Conservation (phyloP, 768 basidiomycete genomes). For the Dictyophora rubrovolvata region DNA sequence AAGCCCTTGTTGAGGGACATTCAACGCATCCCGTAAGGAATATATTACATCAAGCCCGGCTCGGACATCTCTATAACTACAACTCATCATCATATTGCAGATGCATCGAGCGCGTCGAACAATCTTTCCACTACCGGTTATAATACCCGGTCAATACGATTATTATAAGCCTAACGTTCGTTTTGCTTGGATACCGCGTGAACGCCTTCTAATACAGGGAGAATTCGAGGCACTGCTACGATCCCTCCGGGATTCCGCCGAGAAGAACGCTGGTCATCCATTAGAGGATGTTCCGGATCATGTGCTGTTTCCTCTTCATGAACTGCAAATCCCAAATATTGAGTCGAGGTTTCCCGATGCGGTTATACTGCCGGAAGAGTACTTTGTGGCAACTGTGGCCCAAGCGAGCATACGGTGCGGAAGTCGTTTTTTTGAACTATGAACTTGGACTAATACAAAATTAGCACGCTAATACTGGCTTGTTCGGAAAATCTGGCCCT, state of each 20-base stretch:
- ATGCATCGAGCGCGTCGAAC: slow-evolving; percentile 50
- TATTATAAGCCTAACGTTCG: slow-evolving; percentile 39
- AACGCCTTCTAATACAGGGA: slow-evolving; percentile 36
- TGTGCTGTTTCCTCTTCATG: slow-evolving; percentile 42
- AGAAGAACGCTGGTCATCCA: slow-evolving; percentile 26
- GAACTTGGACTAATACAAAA: no score
- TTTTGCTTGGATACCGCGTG: slow-evolving; percentile 35
- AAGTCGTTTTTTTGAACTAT: background rate
- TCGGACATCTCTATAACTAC: background rate
- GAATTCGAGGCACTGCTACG: slow-evolving; percentile 30
- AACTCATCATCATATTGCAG: slow-evolving; percentile 20
- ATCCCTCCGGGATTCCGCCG: slow-evolving; percentile 28
- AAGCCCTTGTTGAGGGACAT: slow-evolving; percentile 51
- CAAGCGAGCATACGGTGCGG: slow-evolving; percentile 46
- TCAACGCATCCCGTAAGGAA: slow-evolving; percentile 44
- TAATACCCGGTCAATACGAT: slow-evolving; percentile 38
- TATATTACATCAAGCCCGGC: background rate
- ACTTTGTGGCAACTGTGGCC: slow-evolving; percentile 33
- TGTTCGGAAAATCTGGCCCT: slow-evolving; percentile 35
- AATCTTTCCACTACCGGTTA: slow-evolving; percentile 37
- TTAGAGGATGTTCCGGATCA: slow-evolving; percentile 26
- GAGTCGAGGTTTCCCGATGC: slow-evolving; percentile 39
- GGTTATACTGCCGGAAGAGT: slow-evolving; percentile 32
- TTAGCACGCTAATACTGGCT: slow-evolving; percentile 36
- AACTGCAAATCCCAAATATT: slow-evolving; percentile 42